A percentile compares a stretch with the other conserved stretches of the same genome.
phyloP scores from a whole-genome alignment of 225 moss, liverwort and hornwort genomes.

The Climacium dendroides region DNA sequence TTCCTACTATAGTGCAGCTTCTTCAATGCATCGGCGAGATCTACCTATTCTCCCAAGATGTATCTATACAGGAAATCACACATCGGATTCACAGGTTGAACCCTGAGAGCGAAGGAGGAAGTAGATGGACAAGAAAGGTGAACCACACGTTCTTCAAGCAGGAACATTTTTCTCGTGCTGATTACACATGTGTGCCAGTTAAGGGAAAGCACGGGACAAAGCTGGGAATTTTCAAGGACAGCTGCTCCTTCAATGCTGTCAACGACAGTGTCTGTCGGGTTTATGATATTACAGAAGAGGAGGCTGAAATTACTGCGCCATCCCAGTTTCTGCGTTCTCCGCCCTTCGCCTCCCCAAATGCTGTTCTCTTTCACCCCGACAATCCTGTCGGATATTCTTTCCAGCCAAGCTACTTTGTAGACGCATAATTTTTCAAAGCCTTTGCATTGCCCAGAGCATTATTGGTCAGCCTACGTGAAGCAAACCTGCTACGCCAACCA shows the following conservation, averaged over 20 bases:
- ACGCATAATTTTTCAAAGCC: neutral
- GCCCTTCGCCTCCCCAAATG: neutral
- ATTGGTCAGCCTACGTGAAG: neutral
- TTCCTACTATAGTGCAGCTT: neutral
- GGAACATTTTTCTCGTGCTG: fast-evolving
- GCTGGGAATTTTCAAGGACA: neutral
- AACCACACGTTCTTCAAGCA: neutral
- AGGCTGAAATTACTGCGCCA: neutral
- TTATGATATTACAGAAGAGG: neutral
- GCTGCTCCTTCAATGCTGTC: neutral
- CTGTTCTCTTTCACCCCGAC: neutral
- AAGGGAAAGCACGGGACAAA: neutral
- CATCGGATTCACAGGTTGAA: neutral
- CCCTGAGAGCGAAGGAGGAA: neutral
- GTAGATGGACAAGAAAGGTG: neutral
- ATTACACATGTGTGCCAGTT: neutral
- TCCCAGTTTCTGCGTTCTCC: neutral
- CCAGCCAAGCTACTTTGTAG: neutral
- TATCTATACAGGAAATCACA: neutral
- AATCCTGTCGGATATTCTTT: neutral
- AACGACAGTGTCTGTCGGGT: neutral
- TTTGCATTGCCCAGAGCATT: neutral
- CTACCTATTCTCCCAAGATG: neutral
- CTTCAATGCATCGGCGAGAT: neutral
- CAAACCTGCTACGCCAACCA: neutral